phyloP scores from a whole-genome alignment of 495 filamentous ascomycete species.

The Echria macrotheca region DNA sequence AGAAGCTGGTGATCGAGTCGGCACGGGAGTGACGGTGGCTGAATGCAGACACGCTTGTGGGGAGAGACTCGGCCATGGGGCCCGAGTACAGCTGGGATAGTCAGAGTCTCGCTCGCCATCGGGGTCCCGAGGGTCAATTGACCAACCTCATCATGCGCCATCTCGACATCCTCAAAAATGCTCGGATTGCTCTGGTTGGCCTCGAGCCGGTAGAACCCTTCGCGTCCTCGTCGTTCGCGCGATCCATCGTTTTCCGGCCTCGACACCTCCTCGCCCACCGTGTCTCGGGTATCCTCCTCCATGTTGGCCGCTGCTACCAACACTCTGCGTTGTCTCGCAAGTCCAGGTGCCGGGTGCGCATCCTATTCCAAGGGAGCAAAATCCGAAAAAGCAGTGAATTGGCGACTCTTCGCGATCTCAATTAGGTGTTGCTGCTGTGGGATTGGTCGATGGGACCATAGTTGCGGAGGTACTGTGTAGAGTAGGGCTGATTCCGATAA shows the following conservation, averaged over 20 bases:
- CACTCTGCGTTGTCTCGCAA: constrained; percentile 2
- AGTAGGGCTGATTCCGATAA: constrained; percentile 2
- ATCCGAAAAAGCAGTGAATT: neutral
- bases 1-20: constrained; percentile 82
- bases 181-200: constrained; percentile 78
- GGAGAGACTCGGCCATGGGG: constrained; percentile 90
- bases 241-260: too few relatives aligned
- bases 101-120: too few relatives aligned
- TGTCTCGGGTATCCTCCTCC: constrained; percentile 22
- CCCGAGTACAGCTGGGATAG: constrained; percentile 74
- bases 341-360: constrained; percentile 1
- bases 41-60: constrained; percentile 83
- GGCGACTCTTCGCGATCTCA: too few relatives aligned
- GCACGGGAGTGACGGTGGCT: constrained; percentile 71
- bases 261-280: constrained; percentile 11
- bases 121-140: too few relatives aligned
- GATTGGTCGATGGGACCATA: too few relatives aligned
- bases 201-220: constrained; percentile 52
- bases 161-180: constrained; percentile 93
- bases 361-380: too few relatives aligned
- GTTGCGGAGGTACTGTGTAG: too few relatives aligned
- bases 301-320: constrained; percentile 19
- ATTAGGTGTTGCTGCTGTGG: too few relatives aligned
- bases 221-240: constrained; percentile 20
- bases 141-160: constrained; percentile 88